Conservation (phyloP, 805 yeast species). For the Wickerhamiella hasegawae region DNA sequence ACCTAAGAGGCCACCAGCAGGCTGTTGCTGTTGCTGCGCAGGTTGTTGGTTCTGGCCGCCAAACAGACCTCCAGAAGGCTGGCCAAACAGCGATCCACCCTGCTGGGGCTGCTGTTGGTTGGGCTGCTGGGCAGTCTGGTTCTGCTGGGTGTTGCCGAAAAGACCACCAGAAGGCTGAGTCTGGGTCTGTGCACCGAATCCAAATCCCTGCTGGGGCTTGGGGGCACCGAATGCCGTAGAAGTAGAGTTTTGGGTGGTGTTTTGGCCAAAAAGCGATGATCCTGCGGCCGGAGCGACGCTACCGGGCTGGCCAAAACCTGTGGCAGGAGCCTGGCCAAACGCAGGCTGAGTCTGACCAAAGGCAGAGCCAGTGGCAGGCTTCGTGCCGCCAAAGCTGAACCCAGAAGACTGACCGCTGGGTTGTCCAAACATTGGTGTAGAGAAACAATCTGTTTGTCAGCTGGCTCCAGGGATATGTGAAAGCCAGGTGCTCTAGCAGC, state of each 20-base stretch:
- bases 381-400: slow-evolving; percentile 2
- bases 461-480: too few species aligned
- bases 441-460: too few species aligned
- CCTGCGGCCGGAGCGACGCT: too few species aligned
- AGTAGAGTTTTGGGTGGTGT: slow-evolving; percentile 14
- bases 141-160: slow-evolving; percentile 7
- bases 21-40: too few species aligned
- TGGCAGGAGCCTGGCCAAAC: neutral
- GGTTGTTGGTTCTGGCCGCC: neutral
- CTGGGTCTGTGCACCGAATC: slow-evolving; percentile 19
- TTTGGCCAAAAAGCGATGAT: slow-evolving; percentile 14
- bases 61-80: slow-evolving; percentile 1
- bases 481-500: too few species aligned
- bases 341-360: slow-evolving; percentile 14
- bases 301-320: neutral
- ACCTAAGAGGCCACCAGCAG: too few species aligned
- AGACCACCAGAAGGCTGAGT: slow-evolving; percentile 16
- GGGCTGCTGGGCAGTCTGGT: slow-evolving; percentile 4
- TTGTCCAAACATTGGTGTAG: neutral
- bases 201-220: slow-evolving; percentile 11
- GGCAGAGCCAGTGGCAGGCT: slow-evolving; percentile 12
- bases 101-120: slow-evolving; percentile 1
- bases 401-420: neutral
- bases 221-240: slow-evolving; percentile 9
- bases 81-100: neutral